Conservation (phyloP, 371 early-diverging fungal species). For the Massospora cicadina region DNA sequence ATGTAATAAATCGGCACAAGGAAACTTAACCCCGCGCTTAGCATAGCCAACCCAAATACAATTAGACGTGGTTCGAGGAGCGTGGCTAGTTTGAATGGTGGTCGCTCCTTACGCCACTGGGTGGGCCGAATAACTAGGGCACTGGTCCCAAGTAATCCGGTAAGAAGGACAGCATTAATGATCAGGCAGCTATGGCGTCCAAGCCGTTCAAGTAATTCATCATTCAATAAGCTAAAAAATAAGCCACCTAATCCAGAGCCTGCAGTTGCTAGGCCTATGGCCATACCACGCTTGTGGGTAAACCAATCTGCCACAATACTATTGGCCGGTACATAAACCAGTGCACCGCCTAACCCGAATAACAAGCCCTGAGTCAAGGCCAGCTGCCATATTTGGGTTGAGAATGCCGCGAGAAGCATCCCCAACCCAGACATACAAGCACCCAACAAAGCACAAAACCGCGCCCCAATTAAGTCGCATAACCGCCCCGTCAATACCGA, state of each 20-base stretch:
- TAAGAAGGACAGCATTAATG: slow-evolving; percentile 12
- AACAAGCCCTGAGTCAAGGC: slow-evolving; percentile 47
- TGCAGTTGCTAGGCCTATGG: slow-evolving; percentile 50
- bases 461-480: slow-evolving; percentile 2
- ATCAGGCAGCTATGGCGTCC: slow-evolving; percentile 19
- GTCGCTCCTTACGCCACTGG: not conserved
- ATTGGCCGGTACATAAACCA: slow-evolving; percentile 29
- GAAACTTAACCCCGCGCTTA: slow-evolving; percentile 18
- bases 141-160: slow-evolving; percentile 14
- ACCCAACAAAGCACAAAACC: slow-evolving; percentile 1
- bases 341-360: slow-evolving; percentile 39
- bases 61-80: not conserved
- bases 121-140: not conserved
- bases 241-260: slow-evolving; percentile 68
- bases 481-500: slow-evolving; percentile 4
- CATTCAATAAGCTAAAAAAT: slow-evolving; percentile 17
- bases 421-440: not conserved
- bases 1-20: slow-evolving; percentile 25
- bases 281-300: slow-evolving; percentile 37
- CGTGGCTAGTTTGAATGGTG: not conserved
- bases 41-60: not conserved
- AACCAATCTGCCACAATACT: slow-evolving; percentile 51
- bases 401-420: slow-evolving; percentile 3
- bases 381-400: slow-evolving; percentile 28
- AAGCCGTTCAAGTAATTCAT: slow-evolving; percentile 14